Percentiles rank a stretch among this genome's conserved stretches.
phyloP scores from a whole-genome alignment of 192 early-diverging fungal species.

The Gorgonomyces haynaldii region DNA sequence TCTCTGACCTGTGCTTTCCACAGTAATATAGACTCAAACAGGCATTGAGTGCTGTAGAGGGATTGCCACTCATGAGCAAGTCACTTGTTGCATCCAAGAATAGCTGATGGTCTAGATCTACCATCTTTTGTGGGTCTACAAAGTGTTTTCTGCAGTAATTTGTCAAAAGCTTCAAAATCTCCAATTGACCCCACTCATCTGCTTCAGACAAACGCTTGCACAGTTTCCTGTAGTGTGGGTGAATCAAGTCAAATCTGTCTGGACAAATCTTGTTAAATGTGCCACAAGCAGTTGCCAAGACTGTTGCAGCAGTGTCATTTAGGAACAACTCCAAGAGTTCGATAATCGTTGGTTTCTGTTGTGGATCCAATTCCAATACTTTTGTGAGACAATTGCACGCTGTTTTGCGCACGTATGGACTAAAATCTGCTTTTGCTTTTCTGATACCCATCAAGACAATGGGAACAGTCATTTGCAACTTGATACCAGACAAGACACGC shows the following conservation, averaged over 20 bases:
- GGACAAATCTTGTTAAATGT: conserved; percentile 85
- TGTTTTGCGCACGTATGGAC: conserved; percentile 86
- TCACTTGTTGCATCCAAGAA: conserved; percentile 55
- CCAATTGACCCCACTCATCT: conserved; percentile 95
- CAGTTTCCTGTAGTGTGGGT: conserved; percentile 77
- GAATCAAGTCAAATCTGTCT: conserved; percentile 70
- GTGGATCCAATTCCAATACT: conserved; percentile 69
- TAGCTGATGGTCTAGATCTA: conserved; percentile 75
- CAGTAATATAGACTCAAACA: conserved; percentile 17
- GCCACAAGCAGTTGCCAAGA: conserved; percentile 74
- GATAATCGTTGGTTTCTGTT: conserved; percentile 61
- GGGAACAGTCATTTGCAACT: conserved; percentile 78
- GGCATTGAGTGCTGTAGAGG: conserved; percentile 40
- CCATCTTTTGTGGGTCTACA: conserved; percentile 36
- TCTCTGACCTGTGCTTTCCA: conserved; percentile 38
- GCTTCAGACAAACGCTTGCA: conserved; percentile 74
- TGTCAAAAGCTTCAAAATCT: conserved; percentile 63
- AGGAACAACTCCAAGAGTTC: conserved; percentile 66
- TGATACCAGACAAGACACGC: conserved; percentile 87
- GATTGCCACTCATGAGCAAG: conserved; percentile 69
- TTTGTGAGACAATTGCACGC: conserved; percentile 82
- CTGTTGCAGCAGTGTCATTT: conserved; percentile 72
- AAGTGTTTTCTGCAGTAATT: conserved; percentile 63
- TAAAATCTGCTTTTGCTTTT: conserved; percentile 72
- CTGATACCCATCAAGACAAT: conserved; percentile 85